These are phyloP conservation scores for Sporothrix pseudoabietina DNA, from an alignment of 2,329 filamentous ascomycete species.

Conservation along the genomic window DNA sequence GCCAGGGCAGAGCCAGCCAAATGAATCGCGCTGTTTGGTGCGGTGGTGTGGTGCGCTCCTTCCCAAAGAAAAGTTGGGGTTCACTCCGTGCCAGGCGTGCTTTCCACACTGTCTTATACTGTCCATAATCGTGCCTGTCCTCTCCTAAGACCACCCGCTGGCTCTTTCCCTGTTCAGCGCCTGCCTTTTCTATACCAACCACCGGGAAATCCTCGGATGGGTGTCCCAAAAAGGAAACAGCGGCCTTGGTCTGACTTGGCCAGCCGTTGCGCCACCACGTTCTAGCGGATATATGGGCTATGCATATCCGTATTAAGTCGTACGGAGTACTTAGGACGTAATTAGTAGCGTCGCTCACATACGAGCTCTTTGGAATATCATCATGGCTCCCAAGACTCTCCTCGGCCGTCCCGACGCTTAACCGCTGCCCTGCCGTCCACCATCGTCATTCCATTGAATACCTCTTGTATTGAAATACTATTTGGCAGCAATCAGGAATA, in stretches of 20 bases:
- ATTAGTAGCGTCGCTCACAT: not conserved
- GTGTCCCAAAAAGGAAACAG: not conserved
- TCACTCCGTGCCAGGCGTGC: not conserved
- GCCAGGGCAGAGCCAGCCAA: not conserved
- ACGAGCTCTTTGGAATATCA: not conserved
- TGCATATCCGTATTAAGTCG: not conserved
- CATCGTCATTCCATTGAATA: not conserved
- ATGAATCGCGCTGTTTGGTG: conserved; percentile 9
- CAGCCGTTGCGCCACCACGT: conserved; percentile 8
- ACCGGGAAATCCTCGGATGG: conserved; percentile 25
- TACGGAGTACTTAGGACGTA: too few relatives aligned
- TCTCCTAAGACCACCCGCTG: not conserved
- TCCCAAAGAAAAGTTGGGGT: not conserved
- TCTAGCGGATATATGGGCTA: conserved; percentile 7
- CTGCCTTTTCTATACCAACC: not conserved
- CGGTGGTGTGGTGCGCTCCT: not conserved
- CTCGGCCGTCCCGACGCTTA: conserved; percentile 13
- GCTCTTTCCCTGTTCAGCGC: not conserved
- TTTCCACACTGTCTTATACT: not conserved
- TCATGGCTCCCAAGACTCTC: not conserved
- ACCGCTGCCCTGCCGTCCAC: not conserved
- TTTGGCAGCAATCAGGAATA: not conserved
- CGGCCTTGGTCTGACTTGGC: not conserved
- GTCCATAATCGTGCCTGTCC: not conserved
- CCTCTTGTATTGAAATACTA: conserved; percentile 1